Evolutionary conservation across 2,329 filamentous ascomycete species (phyloP), one percentile per base, ranked within the genome.

Genomic region (Ophiostoma piceae): DNA sequence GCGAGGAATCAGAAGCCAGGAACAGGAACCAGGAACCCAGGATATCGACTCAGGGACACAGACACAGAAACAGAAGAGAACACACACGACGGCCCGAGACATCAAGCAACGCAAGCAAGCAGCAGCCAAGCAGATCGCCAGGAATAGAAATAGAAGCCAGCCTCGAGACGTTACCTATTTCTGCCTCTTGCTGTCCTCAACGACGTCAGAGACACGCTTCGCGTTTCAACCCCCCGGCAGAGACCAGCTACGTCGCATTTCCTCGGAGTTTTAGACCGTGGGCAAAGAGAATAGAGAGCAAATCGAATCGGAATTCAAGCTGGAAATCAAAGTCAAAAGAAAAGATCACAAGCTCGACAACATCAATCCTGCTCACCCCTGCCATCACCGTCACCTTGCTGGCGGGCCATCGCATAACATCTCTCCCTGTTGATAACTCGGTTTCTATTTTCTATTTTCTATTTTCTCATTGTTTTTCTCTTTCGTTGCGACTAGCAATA

Each of bases 171-270:
- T 26, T 16, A 1, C 51, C 51, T 57, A n/a, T 35, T 8, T 35
- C 8, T n/a, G 4, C 8, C 35, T 35, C 3, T 47, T 47, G 43
- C 68, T 35, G 68, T 66, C 66, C 64, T 7, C 62, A 67, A 69
- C 43, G 68, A 66, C 62, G 68, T 69, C 64, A 67, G 62, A 60
- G 67, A 57, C 12, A 43, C n/a, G 32, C 62, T 47, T 57, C 66
- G 64, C 22, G 62, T 69, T 69, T 69, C 62, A 69, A 67, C 43
- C n/a, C 67, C 29, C 29, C 41, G 29, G 60, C 39, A 29, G 29
- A 37, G 29, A 66, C 39, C 60, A 69, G 68, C 62, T 54, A 51
- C 14, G 32, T 41, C 43, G 62, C 68, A 69, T 69, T 67, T 26
- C 16, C 51, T 16, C 26, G n/a, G 51, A 57, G 51, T 26, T 26